Evolutionary conservation across 306 rosid genomes (phyloP).

Genomic region (Pterocarpus macrocarpus): DNA sequence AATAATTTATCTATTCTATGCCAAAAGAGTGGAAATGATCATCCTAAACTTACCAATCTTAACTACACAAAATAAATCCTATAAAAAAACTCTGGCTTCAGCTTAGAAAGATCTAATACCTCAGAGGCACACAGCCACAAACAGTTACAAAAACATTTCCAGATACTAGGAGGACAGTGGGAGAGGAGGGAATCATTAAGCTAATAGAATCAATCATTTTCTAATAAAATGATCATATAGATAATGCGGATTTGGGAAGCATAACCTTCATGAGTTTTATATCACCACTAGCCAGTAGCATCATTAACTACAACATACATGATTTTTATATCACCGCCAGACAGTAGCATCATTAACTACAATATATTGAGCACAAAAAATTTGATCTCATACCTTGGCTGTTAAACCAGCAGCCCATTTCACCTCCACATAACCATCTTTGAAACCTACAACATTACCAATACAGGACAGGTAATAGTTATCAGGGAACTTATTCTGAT

Average conservation of each 20-base stretch:
- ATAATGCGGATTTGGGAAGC: background rate
- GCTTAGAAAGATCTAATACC: conserved; percentile 5
- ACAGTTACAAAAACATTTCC: conserved; percentile 2
- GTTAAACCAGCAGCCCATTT: conserved; percentile 87
- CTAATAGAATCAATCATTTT: conserved; percentile 20
- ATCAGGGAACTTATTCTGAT: conserved; percentile 52
- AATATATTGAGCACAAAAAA: conserved; percentile 29
- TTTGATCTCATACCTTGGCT: conserved; percentile 66
- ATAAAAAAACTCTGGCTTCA: conserved; percentile 22
- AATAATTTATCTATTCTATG: conserved; percentile 5
- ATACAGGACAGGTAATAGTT: conserved; percentile 65
- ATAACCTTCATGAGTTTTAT: background rate
- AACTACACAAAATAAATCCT: conserved; percentile 22
- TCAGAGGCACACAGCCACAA: conserved; percentile 4
- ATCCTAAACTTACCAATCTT: background rate
- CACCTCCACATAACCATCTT: conserved; percentile 83
- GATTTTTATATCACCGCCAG: conserved; percentile 23
- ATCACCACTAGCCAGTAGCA: conserved; percentile 38
- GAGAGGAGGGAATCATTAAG: background rate
- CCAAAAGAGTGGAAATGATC: conserved; percentile 8
- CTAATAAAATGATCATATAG: conserved; percentile 7
- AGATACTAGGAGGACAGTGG: background rate
- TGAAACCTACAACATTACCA: conserved; percentile 76
- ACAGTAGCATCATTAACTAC: conserved; percentile 36
- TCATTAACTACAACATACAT: conserved; percentile 33